Base-by-base conservation (phyloP, 2,329 filamentous ascomycete genomes). In the Verticillium nubilum region DNA sequence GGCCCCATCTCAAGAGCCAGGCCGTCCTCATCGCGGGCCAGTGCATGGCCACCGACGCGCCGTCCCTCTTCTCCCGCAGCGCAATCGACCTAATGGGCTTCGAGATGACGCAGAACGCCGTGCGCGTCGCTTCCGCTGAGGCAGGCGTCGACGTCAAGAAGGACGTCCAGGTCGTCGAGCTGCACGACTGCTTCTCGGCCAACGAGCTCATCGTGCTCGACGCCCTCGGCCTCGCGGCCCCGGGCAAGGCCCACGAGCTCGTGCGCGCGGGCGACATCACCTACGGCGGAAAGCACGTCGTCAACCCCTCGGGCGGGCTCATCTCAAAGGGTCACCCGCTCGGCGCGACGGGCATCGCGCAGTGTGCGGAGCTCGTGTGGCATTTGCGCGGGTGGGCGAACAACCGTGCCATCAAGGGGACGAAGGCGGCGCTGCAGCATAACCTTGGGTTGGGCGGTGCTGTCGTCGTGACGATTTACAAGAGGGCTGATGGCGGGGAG, bases 291-390 rank as follows among this genome's bases (percentile, higher is more conserved):
- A 83, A 85, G 68, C 86, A 91, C 72, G 84, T 98, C 63, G 85
- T 98, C 73, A 98, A 98, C 76, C 94, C 94, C 1, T 96, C 91
- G 0, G 95, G 94, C 52, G 95, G 95, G 1, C 84, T 98, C 59
- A 98, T 98, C 69, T 95, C 90, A 63, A 98, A 98, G 80, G 95
- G 94, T 47, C 94, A 98, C 73, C 94, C 95, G 0, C 86, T 98
- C 4, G 94, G 94, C 33, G 94, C 94, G 0, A 96, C 92, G 0
- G 94, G 95, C n/a, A 83, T 98, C 57, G 95, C 94, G 13, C 94
- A 98, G 77, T 97, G 93, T 71, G 91, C 94, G 5, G 94, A 98
- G 78, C 80, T 98, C 13, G 90, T 96, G 28, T 98, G 94, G 94
- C 94, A 98, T 70, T 80, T 98, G 67, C 86, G 94, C 64, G 94